phyloP scores from a whole-genome alignment of 768 basidiomycete genomes.

The Auricularia sp. region DNA sequence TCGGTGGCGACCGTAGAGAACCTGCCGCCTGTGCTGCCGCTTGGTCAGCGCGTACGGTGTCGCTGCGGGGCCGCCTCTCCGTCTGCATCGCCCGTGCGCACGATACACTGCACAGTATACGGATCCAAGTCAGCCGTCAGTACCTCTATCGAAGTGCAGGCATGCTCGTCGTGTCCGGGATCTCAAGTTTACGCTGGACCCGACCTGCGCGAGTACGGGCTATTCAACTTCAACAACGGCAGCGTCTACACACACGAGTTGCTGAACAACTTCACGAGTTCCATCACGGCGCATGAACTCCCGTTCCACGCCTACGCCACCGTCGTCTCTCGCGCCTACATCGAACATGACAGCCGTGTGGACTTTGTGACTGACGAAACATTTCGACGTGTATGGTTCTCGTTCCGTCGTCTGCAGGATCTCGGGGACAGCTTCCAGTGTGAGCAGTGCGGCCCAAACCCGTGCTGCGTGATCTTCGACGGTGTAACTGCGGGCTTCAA shows the following conservation, averaged over 20 bases:
- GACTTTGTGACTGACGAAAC: conserved; percentile 10
- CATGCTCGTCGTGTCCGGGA: background rate
- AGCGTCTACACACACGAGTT: conserved; percentile 13
- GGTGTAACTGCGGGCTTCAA: conserved; percentile 3
- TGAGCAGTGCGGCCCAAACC: conserved; percentile 8
- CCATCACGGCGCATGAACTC: conserved; percentile 10
- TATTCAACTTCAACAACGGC: conserved; percentile 13
- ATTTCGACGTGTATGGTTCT: conserved; percentile 11
- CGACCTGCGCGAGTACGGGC: conserved; percentile 5
- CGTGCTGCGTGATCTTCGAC: conserved; percentile 10
- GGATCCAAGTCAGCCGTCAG: too few species aligned
- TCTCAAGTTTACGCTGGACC: conserved; percentile 5
- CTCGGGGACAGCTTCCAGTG: conserved; percentile 7
- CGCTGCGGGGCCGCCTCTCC: background rate
- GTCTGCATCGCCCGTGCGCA: too few species aligned
- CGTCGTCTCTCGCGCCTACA: conserved; percentile 6
- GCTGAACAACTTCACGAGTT: conserved; percentile 11
- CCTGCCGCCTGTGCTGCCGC: background rate
- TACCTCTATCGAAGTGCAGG: background rate
- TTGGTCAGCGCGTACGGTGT: conserved; percentile 3
- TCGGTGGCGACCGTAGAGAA: background rate
- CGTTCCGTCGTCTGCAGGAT: conserved; percentile 9
- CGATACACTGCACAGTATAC: too few species aligned
- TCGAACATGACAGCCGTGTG: background rate
- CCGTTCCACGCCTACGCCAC: conserved; percentile 12